Conservation (phyloP, 352 stramenopile species). For the Phytophthora cryptogea region DNA sequence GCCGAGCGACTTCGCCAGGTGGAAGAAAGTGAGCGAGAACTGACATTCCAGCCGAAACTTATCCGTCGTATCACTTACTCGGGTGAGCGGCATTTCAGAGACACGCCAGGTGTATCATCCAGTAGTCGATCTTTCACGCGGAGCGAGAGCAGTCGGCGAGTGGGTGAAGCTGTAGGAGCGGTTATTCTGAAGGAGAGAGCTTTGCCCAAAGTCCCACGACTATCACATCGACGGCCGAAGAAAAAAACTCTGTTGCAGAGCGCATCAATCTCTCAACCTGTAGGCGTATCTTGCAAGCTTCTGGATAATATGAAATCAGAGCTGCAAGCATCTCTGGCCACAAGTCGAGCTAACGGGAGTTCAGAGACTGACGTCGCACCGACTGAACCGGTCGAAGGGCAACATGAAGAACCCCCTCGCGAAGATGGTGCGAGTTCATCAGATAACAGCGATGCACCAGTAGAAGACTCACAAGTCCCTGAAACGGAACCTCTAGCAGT, state of each 20-base stretch:
- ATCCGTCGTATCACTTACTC: slow-evolving; percentile 67
- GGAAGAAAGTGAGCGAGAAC: slow-evolving; percentile 75
- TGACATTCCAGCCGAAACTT: slow-evolving; percentile 86
- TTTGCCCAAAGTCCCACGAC: slow-evolving; percentile 43
- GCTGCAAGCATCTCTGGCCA: slow-evolving; percentile 54
- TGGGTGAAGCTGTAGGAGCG: slow-evolving; percentile 18
- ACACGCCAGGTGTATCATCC: slow-evolving; percentile 9
- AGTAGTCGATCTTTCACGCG: slow-evolving; percentile 21
- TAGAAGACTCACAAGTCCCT: slow-evolving; percentile 3
- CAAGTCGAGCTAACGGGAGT: slow-evolving; percentile 6
- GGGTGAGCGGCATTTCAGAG: slow-evolving; percentile 43
- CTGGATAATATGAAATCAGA: slow-evolving; percentile 74
- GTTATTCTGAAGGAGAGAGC: slow-evolving; percentile 35
- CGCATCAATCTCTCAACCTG: slow-evolving; percentile 41
- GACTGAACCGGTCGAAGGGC: slow-evolving; percentile 3
- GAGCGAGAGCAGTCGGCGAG: slow-evolving; percentile 31
- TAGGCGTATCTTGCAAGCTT: slow-evolving; percentile 68
- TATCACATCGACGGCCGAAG: slow-evolving; percentile 29
- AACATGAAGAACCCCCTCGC: slow-evolving; percentile 1
- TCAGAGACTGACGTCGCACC: slow-evolving; percentile 12
- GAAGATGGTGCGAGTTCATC: slow-evolving; percentile 7
- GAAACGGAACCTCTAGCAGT: slow-evolving; percentile 11
- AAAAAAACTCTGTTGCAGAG: slow-evolving; percentile 47
- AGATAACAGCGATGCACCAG: slow-evolving; percentile 8
- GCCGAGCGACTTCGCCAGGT: slow-evolving; percentile 63